Evolutionary conservation across 805 yeast species (phyloP), one percentile per base, ranked within the genome.

Genomic region (Candida ulmi): DNA sequence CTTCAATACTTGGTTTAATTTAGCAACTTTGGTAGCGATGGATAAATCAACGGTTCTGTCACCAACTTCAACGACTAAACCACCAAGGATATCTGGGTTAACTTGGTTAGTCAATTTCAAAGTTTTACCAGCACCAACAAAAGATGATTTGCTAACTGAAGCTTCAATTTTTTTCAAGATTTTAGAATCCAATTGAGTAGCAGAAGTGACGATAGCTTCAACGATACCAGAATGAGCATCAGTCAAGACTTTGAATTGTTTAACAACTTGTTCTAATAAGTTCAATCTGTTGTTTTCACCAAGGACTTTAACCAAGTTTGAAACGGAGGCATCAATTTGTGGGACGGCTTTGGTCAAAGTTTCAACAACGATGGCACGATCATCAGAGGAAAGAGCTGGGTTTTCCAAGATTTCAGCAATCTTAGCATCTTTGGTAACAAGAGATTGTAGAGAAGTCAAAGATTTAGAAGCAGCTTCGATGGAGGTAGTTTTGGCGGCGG

Each of bases 1-100:
- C 55, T 76, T 71, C 64, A 93, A 79, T 54, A 83, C 79, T 67
- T 84, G 79, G 84, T 93, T 93, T 68, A 90, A 81, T 71, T 78
- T 88, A 64, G 85, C 72, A 62, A 93, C 79, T 76, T 83, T 88
- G 61, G 85, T 66, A 44, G 90, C 74, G 53, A 93, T 78, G 44
- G 95, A 83, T 65, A 91, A 76, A 70, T 93, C 99, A 57, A 88
- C 96, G 48, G 98, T 90, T 68, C 83, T 87, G 73, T 91, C 99
- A 60, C 91, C 96, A 57, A 93, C 87, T 69, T 90, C 96, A 45
- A 93, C 95, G 54, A 93, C 71, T 64, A 93, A 78, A 58, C 99
- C 99, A 61, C 99, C 99, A 64, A 86, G 74, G 62, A 93, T 86
- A 50, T 84, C 93, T 49, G 96, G 87, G 71, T 88, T 80, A 47